Evolutionary conservation across 2,329 filamentous ascomycete species (phyloP).

Genomic region (Pleomassaria siparia): DNA sequence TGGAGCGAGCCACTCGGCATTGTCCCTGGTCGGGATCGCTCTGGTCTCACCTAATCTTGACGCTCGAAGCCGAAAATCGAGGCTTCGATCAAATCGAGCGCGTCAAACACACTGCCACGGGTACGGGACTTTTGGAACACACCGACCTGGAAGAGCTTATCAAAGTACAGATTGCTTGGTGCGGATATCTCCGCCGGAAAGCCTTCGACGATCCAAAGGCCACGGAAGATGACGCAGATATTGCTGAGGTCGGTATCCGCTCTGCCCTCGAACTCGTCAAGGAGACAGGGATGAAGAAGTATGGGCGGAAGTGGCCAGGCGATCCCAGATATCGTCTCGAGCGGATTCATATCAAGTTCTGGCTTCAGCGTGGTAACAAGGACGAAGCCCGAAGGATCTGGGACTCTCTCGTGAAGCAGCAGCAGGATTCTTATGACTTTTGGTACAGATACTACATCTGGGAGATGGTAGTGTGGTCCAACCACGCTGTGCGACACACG

Average conservation of each 20-base stretch:
- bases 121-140: conserved; percentile 78
- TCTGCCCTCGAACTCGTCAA: conserved; percentile 85
- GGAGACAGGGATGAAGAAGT: conserved; percentile 73
- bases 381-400: conserved; percentile 77
- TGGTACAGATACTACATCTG: conserved; percentile 92
- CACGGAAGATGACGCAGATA: conserved; percentile 75
- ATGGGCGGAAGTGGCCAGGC: conserved; percentile 76
- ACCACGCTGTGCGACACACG: conserved; percentile 55
- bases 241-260: conserved; percentile 85
- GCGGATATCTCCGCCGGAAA: conserved; percentile 83
- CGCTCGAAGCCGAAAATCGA: conserved; percentile 75
- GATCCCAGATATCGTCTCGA: conserved; percentile 88
- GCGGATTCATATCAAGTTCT: conserved; percentile 87
- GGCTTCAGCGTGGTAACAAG: conserved; percentile 78
- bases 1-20: conserved; percentile 82
- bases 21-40: conserved; percentile 90
- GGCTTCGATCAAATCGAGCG: conserved; percentile 80
- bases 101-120: conserved; percentile 91
- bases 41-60: conserved; percentile 87
- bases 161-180: conserved; percentile 93
- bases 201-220: conserved; percentile 73
- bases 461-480: conserved; percentile 76
- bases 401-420: conserved; percentile 68
- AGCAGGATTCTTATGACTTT: conserved; percentile 83
- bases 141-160: conserved; percentile 85